Percentiles rank a stretch among this genome's conserved stretches.
These are phyloP conservation scores for Entomortierella lignicola DNA, from an alignment of 192 early-diverging fungal genomes.

Conservation along the genomic window DNA sequence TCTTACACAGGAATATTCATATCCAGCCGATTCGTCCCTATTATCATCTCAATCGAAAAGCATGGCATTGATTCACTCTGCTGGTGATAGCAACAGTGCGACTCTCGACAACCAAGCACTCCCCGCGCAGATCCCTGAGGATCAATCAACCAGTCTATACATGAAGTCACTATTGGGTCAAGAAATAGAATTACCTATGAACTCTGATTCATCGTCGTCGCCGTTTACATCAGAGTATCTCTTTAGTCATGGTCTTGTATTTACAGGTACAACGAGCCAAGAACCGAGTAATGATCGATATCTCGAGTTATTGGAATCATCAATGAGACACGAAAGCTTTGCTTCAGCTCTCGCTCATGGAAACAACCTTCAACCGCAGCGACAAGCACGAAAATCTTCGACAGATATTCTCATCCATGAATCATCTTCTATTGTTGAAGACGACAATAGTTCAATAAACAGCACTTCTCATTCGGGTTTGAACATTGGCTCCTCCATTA, in stretches of 20 bases:
- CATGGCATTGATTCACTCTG: no score
- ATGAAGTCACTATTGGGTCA: not conserved
- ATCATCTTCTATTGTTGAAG: not conserved
- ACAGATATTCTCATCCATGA: not conserved
- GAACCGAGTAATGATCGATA: not conserved
- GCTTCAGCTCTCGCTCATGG: not conserved
- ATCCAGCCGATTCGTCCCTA: no score
- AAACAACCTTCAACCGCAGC: not conserved
- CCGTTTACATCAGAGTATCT: not conserved
- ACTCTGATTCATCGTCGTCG: not conserved
- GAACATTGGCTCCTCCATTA: not conserved
- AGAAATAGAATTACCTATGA: not conserved
- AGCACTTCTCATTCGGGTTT: not conserved
- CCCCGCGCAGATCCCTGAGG: no score
- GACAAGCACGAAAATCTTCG: not conserved
- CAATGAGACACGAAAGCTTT: not conserved
- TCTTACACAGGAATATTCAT: no score
- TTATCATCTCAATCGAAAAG: no score
- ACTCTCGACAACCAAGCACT: no score
- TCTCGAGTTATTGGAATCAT: not conserved
- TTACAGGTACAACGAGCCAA: not conserved
- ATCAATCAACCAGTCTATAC: not conserved
- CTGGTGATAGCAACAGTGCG: no score
- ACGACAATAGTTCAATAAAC: not conserved
- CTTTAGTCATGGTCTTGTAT: not conserved